These are phyloP conservation scores for Mycocentrospora acerina DNA, from an alignment of 2,329 filamentous ascomycete species.

Conservation along the genomic window DNA sequence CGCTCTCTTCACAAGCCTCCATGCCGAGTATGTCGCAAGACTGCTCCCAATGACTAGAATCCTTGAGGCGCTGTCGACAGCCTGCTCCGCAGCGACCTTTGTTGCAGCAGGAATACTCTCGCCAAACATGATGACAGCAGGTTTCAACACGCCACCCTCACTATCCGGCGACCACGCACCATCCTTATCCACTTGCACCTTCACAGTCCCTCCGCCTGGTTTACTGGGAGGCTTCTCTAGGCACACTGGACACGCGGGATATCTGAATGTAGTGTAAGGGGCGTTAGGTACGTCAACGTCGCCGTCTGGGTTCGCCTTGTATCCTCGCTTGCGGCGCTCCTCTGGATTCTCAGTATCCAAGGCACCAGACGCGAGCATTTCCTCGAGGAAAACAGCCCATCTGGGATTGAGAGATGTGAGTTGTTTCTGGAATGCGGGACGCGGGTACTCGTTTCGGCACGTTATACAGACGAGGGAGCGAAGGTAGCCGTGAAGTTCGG, in stretches of 20 bases:
- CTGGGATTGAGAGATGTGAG: slow-evolving; percentile 79
- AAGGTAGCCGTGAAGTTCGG: slow-evolving; percentile 91
- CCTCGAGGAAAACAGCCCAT: slow-evolving; percentile 75
- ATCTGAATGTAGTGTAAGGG: slow-evolving; percentile 86
- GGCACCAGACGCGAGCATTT: slow-evolving; percentile 72
- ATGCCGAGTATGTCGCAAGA: slow-evolving; percentile 92
- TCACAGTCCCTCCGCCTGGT: slow-evolving; percentile 51
- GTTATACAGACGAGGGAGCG: slow-evolving; percentile 77
- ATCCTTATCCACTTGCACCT: slow-evolving; percentile 72
- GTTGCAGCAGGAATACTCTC: slow-evolving; percentile 74
- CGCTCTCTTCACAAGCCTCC: slow-evolving; percentile 82
- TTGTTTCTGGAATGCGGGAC: slow-evolving; percentile 73
- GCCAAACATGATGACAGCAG: slow-evolving; percentile 94
- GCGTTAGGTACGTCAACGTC: slow-evolving; percentile 88
- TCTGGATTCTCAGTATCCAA: slow-evolving; percentile 75
- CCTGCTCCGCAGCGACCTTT: slow-evolving; percentile 75
- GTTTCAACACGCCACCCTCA: slow-evolving; percentile 78
- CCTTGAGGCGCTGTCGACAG: slow-evolving; percentile 71
- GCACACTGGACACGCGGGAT: slow-evolving; percentile 85
- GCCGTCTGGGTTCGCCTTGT: slow-evolving; percentile 89
- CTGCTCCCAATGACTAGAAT: slow-evolving; percentile 85
- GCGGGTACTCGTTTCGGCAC: slow-evolving; percentile 70
- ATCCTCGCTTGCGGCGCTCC: slow-evolving; percentile 65
- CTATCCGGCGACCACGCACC: slow-evolving; percentile 67
- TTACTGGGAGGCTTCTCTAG: slow-evolving; percentile 64